These are phyloP conservation scores for Fusarium sp. DNA, from an alignment of 2,329 filamentous ascomycete genomes.

Conservation along the genomic window DNA sequence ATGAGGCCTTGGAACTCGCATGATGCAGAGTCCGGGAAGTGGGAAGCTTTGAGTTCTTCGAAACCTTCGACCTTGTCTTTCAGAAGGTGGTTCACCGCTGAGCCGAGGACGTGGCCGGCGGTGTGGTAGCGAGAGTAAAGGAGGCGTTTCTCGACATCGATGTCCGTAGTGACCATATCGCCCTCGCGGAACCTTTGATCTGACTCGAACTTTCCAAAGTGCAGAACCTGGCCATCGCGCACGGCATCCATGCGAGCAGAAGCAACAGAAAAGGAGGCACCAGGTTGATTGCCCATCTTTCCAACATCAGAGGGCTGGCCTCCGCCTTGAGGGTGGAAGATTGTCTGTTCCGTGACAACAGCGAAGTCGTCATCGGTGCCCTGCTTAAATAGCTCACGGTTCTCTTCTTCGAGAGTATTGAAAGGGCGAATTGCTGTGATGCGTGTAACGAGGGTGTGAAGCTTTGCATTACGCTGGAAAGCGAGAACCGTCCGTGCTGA, in stretches of 20 bases:
- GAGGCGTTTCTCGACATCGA: slow-evolving; percentile 70
- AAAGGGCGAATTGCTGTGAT: slow-evolving; percentile 64
- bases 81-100: slow-evolving; percentile 72
- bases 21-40: slow-evolving; percentile 75
- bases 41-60: slow-evolving; percentile 77
- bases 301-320: slow-evolving; percentile 79
- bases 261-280: slow-evolving; percentile 61
- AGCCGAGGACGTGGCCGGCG: slow-evolving; percentile 77
- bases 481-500: slow-evolving; percentile 51
- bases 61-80: slow-evolving; percentile 65
- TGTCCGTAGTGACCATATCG: slow-evolving; percentile 64
- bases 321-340: slow-evolving; percentile 81
- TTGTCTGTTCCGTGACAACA: slow-evolving; percentile 73
- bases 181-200: slow-evolving; percentile 55
- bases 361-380: slow-evolving; percentile 64
- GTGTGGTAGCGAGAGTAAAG: slow-evolving; percentile 78
- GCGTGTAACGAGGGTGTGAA: slow-evolving; percentile 57
- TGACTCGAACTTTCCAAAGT: slow-evolving; percentile 70
- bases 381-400: slow-evolving; percentile 70
- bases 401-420: slow-evolving; percentile 61
- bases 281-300: slow-evolving; percentile 57
- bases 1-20: slow-evolving; percentile 78
- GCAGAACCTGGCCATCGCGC: slow-evolving; percentile 68
- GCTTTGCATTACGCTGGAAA: slow-evolving; percentile 59
- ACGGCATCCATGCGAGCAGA: slow-evolving; percentile 68